Conservation (phyloP, 345 rosid species). For the Durio zibethinus region DNA sequence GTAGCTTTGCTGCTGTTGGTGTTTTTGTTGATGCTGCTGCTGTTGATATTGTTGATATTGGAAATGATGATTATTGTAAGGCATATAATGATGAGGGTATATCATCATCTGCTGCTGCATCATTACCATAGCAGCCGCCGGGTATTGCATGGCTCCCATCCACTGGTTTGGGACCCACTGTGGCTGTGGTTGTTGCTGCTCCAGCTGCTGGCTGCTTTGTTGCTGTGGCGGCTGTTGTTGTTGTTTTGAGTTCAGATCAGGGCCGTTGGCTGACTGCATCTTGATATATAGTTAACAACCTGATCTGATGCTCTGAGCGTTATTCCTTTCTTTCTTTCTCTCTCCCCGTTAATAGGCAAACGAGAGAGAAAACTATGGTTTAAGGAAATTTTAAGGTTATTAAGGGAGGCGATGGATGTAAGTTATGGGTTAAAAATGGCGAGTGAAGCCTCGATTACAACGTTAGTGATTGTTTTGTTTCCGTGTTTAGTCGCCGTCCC, state of each 20-base stretch:
- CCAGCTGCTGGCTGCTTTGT: conserved; percentile 23
- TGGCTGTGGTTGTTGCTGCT: conserved; percentile 30
- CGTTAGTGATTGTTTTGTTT: conserved; percentile 8
- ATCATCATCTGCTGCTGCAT: conserved; percentile 97
- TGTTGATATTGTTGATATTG: conserved; percentile 33
- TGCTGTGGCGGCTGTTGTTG: conserved; percentile 29
- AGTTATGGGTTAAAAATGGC: neutral
- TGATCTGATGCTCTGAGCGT: conserved; percentile 17
- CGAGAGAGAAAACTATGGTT: conserved; percentile 8
- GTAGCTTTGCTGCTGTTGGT: conserved; percentile 26
- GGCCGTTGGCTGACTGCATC: conserved; percentile 54
- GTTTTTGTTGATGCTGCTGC: conserved; percentile 23
- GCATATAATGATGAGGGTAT: conserved; percentile 81
- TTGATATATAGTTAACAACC: conserved; percentile 1
- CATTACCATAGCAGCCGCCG: conserved; percentile 86
- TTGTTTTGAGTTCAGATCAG: conserved; percentile 41
- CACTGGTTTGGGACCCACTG: conserved; percentile 49
- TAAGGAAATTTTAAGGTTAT: conserved; percentile 14
- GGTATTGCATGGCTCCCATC: conserved; percentile 81
- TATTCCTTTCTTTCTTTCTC: conserved; percentile 9
- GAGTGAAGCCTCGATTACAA: conserved; percentile 8
- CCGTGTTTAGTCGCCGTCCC: conserved; percentile 21
- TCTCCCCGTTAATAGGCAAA: conserved; percentile 3
- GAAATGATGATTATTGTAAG: conserved; percentile 40
- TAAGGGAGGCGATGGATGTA: conserved; percentile 31